Conservation (phyloP, 768 basidiomycete species). For the Asterophora parasitica region DNA sequence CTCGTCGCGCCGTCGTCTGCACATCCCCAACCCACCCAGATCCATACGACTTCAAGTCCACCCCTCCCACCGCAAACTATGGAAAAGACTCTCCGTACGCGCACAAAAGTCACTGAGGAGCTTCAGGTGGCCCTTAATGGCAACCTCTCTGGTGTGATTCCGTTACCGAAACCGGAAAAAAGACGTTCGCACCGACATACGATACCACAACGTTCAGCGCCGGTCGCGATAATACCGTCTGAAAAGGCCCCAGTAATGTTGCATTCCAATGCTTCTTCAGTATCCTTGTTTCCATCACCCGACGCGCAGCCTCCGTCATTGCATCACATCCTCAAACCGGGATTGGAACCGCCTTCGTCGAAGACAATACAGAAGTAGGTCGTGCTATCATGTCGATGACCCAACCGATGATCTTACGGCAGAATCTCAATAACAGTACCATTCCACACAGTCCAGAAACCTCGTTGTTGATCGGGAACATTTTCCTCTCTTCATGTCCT, state of each 20-base stretch:
- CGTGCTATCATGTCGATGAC: neutral
- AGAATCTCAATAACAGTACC: neutral
- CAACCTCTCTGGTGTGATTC: slow-evolving; percentile 17
- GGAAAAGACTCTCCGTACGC: slow-evolving; percentile 17
- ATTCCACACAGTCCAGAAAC: slow-evolving; percentile 6
- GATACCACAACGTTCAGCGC: slow-evolving; percentile 2
- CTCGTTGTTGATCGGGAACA: slow-evolving; percentile 62
- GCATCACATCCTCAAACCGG: neutral
- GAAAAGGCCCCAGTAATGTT: slow-evolving; percentile 1
- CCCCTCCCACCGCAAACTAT: slow-evolving; percentile 14
- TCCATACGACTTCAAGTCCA: neutral
- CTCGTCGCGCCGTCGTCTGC: slow-evolving; percentile 24
- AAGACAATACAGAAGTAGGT: slow-evolving; percentile 3
- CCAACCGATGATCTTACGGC: neutral
- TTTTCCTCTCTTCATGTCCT: slow-evolving; percentile 87
- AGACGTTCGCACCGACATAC: neutral
- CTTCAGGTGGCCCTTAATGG: slow-evolving; percentile 36
- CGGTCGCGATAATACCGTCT: slow-evolving; percentile 6
- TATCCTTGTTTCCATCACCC: slow-evolving; percentile 14
- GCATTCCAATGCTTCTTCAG: slow-evolving; percentile 12
- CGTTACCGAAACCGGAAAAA: neutral
- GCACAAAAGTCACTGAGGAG: slow-evolving; percentile 26
- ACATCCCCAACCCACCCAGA: slow-evolving; percentile 13
- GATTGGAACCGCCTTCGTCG: neutral
- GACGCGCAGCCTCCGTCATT: slow-evolving; percentile 7